These are phyloP conservation scores for Calonectria montana DNA, from an alignment of 2,329 filamentous ascomycete genomes.

Conservation along the genomic window DNA sequence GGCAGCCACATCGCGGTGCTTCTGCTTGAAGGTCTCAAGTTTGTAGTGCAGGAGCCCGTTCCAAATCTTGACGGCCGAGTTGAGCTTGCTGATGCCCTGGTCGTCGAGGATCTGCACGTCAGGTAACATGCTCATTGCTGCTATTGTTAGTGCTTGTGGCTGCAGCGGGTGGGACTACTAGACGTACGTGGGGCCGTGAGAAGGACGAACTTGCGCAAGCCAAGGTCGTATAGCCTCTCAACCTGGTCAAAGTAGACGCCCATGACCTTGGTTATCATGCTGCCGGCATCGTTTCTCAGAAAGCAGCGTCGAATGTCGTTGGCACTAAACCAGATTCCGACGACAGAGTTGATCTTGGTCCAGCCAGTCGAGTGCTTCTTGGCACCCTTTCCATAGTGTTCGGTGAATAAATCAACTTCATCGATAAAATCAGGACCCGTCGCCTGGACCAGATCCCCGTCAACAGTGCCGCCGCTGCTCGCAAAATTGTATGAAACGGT, in stretches of 20 bases:
- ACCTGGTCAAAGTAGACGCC: slow-evolving; percentile 10
- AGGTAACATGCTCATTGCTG: slow-evolving; percentile 13
- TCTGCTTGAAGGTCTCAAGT: slow-evolving; percentile 7
- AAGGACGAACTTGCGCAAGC: slow-evolving; percentile 8
- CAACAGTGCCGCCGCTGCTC: slow-evolving; percentile 11
- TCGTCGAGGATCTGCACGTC: slow-evolving; percentile 7
- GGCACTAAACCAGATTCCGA: slow-evolving; percentile 4
- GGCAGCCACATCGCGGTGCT: not conserved
- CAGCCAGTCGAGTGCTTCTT: not conserved
- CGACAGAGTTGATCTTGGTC: not conserved
- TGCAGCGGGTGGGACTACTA: not conserved
- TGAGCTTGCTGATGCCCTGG: slow-evolving; percentile 12
- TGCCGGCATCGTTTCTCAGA: not conserved
- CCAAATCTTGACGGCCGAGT: slow-evolving; percentile 13
- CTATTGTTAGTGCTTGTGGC: not conserved
- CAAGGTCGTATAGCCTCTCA: slow-evolving; percentile 4
- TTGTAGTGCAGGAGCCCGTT: slow-evolving; percentile 6
- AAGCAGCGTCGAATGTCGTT: slow-evolving; percentile 15
- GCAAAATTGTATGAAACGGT: slow-evolving; percentile 17
- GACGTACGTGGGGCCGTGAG: slow-evolving; percentile 11
- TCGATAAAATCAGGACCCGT: not conserved
- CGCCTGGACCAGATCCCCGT: not conserved
- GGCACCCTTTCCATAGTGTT: not conserved
- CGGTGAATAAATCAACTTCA: not conserved
- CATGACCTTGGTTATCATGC: not conserved